These are phyloP conservation scores for Lasiosphaeria miniovina DNA, from an alignment of 495 filamentous ascomycete species.

Conservation along the genomic window DNA sequence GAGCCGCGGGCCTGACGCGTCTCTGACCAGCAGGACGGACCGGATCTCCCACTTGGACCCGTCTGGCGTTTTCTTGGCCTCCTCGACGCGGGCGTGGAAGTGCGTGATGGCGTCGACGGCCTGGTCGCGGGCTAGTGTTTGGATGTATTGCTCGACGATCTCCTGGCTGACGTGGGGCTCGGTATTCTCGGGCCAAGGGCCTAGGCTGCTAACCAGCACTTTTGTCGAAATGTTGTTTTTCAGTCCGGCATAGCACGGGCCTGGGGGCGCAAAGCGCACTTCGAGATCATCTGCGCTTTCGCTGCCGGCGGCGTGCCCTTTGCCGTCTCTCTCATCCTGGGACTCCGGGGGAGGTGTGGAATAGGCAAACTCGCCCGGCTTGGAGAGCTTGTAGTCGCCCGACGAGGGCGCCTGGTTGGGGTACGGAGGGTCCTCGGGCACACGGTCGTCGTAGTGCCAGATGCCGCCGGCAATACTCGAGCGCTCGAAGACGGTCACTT, in stretches of 20 bases:
- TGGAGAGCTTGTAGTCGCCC: slow-evolving; percentile 24
- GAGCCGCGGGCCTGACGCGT: slow-evolving; percentile 12
- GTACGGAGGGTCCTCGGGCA: slow-evolving; percentile 55
- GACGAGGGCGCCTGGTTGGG: slow-evolving; percentile 46
- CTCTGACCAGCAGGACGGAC: slow-evolving; percentile 36
- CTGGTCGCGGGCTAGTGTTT: slow-evolving; percentile 49
- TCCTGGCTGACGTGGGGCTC: slow-evolving; percentile 54
- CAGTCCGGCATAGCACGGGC: slow-evolving; percentile 56
- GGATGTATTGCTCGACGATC: slow-evolving; percentile 57
- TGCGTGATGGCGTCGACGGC: slow-evolving; percentile 48
- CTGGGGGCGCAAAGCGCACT: slow-evolving; percentile 33
- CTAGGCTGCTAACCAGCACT: slow-evolving; percentile 57
- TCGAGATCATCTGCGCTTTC: slow-evolving; percentile 12
- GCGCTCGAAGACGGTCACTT: slow-evolving; percentile 64
- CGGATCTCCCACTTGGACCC: slow-evolving; percentile 49
- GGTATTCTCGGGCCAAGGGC: slow-evolving; percentile 58
- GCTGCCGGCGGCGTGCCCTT: neutral
- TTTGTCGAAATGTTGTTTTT: slow-evolving; percentile 64
- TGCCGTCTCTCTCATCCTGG: neutral
- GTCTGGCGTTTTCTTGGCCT: slow-evolving; percentile 41
- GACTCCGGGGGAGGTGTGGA: slow-evolving; percentile 19
- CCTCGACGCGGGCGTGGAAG: slow-evolving; percentile 58
- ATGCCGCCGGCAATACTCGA: slow-evolving; percentile 56
- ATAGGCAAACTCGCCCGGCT: slow-evolving; percentile 18
- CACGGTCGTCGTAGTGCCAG: slow-evolving; percentile 64